Evolutionary conservation across 1,284 basidiomycete genomes (phyloP).

Genomic region (Ceratobasidium sp.): DNA sequence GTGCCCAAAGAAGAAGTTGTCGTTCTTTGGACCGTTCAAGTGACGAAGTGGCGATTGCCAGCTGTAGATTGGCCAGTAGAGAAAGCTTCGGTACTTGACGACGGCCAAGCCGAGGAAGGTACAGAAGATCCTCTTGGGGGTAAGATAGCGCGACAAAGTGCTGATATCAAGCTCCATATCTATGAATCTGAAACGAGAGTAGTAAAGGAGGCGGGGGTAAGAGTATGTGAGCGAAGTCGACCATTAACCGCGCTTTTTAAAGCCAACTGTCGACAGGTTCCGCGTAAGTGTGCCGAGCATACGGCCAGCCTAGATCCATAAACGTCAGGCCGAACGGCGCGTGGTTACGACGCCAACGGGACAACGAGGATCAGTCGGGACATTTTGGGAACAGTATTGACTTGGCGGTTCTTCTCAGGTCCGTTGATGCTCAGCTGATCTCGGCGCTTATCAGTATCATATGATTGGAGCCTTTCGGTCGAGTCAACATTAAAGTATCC

Average conservation of each 20-base stretch:
- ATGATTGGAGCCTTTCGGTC: background rate
- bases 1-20: conserved; percentile 43
- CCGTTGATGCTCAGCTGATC: background rate
- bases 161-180: conserved; percentile 7
- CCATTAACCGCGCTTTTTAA: background rate
- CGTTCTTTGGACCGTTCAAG: conserved; percentile 23
- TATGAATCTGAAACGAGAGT: too few species aligned
- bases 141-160: background rate
- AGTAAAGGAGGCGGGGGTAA: too few species aligned
- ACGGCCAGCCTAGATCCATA: background rate
- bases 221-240: background rate
- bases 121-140: conserved; percentile 4
- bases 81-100: conserved; percentile 9
- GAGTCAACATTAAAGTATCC: too few species aligned
- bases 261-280: background rate
- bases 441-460: conserved; percentile 6
- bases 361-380: conserved; percentile 14
- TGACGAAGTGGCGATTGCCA: conserved; percentile 24
- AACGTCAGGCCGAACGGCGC: conserved; percentile 4
- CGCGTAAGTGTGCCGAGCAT: conserved; percentile 5
- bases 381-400: background rate
- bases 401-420: background rate
- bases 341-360: conserved; percentile 7
- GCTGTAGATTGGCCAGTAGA: conserved; percentile 14
- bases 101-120: conserved; percentile 10